These are phyloP conservation scores for Citrus medica DNA, from an alignment of 345 rosid species.

Conservation along the genomic window DNA sequence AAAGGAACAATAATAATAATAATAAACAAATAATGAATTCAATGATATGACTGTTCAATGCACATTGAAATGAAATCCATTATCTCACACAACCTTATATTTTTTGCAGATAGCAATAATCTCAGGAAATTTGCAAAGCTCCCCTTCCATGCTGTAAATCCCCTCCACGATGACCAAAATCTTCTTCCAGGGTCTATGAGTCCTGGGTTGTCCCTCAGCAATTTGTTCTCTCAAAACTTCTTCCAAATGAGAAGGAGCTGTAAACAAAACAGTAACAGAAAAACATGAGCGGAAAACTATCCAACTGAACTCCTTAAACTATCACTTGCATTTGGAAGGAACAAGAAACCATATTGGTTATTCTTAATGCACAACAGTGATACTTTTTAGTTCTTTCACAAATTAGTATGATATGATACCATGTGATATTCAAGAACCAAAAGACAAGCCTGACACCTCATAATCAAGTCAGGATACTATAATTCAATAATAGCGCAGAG, in stretches of 20 bases:
- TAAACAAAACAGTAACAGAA: conserved; percentile 13
- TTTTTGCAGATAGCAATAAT: conserved; percentile 86
- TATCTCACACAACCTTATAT: conserved; percentile 58
- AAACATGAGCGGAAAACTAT: conserved; percentile 4
- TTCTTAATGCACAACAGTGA: neutral
- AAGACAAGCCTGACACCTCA: neutral
- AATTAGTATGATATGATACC: neutral
- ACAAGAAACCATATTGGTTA: neutral
- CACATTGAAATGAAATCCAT: neutral
- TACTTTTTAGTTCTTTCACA: neutral
- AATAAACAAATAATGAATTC: neutral
- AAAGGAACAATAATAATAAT: neutral
- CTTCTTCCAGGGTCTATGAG: conserved; percentile 96
- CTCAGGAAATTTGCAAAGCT: conserved; percentile 88
- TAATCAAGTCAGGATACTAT: neutral
- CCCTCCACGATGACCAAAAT: conserved; percentile 87
- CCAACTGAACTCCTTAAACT: neutral
- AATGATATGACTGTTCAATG: neutral
- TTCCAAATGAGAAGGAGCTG: conserved; percentile 95
- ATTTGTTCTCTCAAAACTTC: conserved; percentile 89
- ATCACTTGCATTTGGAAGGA: neutral
- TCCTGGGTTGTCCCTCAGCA: conserved; percentile 89
- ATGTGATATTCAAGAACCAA: neutral
- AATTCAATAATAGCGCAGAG: neutral
- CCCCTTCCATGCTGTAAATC: conserved; percentile 97